Conservation (phyloP, 495 filamentous ascomycete genomes). For the Hypoxylon subgilvum region DNA sequence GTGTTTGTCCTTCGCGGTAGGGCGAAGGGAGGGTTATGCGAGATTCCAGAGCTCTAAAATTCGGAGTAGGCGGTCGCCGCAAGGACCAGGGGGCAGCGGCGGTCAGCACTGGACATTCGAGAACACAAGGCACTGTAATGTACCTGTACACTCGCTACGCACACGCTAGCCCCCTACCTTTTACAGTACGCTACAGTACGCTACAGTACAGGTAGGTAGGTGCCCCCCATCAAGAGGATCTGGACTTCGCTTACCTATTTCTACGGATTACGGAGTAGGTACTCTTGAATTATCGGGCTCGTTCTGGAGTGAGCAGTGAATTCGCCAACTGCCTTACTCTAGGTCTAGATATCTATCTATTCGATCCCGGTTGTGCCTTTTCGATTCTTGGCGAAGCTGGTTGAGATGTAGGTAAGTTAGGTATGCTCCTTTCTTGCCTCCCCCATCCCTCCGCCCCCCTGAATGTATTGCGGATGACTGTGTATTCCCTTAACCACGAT, state of each 20-base stretch:
- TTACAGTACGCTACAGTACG: background rate
- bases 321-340: no score
- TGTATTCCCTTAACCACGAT: background rate
- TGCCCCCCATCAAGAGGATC: background rate
- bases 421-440: background rate
- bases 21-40: slow-evolving; percentile 34
- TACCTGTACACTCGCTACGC: no score
- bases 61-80: slow-evolving; percentile 30
- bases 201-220: background rate
- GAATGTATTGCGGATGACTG: slow-evolving; percentile 5
- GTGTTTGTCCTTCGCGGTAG: slow-evolving; percentile 39
- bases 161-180: no score
- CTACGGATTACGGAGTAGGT: no score
- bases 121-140: background rate
- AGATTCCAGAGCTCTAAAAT: slow-evolving; percentile 36
- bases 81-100: slow-evolving; percentile 8
- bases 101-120: no score
- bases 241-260: background rate
- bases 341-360: no score
- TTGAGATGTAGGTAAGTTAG: no score
- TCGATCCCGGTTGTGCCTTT: no score
- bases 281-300: no score
- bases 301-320: no score
- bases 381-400: no score
- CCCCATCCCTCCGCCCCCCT: slow-evolving; percentile 1